A percentile compares a stretch with the other conserved stretches of the same genome.
These are phyloP conservation scores for Stephanodiscus minutulus DNA, from an alignment of 108 stramenopile genomes.

Conservation along the genomic window DNA sequence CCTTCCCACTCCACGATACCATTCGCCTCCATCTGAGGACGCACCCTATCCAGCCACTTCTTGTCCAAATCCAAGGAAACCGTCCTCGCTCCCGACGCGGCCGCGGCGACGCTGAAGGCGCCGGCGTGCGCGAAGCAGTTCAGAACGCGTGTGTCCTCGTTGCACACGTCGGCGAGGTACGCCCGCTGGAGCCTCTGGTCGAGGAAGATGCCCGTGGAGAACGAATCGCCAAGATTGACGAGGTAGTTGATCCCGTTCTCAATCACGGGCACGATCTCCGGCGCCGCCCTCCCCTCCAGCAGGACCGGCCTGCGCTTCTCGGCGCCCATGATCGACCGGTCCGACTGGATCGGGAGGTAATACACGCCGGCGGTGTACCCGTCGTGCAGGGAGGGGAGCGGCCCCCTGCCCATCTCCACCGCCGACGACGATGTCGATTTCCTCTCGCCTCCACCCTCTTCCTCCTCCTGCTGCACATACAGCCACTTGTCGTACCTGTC, in stretches of 20 bases:
- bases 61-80: constrained; percentile 79
- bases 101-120: constrained; percentile 82
- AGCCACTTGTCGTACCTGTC: constrained; percentile 82
- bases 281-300: constrained; percentile 74
- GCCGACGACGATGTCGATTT: background rate
- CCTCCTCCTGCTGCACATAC: constrained; percentile 71
- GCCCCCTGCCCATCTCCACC: constrained; percentile 44
- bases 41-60: constrained; percentile 81
- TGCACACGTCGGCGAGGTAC: constrained; percentile 71
- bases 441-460: constrained; percentile 43
- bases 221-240: constrained; percentile 67
- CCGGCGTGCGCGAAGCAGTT: constrained; percentile 88
- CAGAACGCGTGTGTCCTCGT: constrained; percentile 67
- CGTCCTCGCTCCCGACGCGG: constrained; percentile 64
- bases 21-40: constrained; percentile 80
- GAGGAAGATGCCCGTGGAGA: constrained; percentile 86
- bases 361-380: constrained; percentile 81
- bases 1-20: constrained; percentile 71
- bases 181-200: constrained; percentile 78
- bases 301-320: constrained; percentile 55
- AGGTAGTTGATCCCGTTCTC: constrained; percentile 80
- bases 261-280: constrained; percentile 57
- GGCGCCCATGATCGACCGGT: constrained; percentile 67
- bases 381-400: constrained; percentile 83
- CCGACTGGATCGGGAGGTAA: constrained; percentile 61